A percentile compares a stretch with the other conserved stretches of the same genome.
These are phyloP conservation scores for Metschnikowia lachancei DNA, from an alignment of 805 yeast species.

Conservation along the genomic window DNA sequence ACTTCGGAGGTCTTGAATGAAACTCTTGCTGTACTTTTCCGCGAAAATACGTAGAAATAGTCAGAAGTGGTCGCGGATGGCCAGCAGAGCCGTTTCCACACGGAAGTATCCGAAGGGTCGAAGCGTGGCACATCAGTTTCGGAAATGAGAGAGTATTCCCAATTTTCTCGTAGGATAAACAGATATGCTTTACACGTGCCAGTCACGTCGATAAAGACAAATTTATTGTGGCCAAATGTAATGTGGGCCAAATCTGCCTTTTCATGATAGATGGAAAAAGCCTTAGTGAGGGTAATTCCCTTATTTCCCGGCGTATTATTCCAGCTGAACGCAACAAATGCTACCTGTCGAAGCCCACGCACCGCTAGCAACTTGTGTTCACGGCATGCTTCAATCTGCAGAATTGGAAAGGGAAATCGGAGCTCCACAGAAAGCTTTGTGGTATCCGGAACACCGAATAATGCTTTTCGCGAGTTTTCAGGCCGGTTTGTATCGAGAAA, in stretches of 20 bases:
- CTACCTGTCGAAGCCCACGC: constrained; percentile 11
- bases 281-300: constrained; percentile 6
- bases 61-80: constrained; percentile 9
- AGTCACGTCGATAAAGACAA: constrained; percentile 8
- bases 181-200: constrained; percentile 6
- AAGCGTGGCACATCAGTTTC: neutral
- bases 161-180: constrained; percentile 4
- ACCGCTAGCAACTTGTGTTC: constrained; percentile 11
- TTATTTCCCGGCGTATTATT: constrained; percentile 9
- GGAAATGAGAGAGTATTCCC: constrained; percentile 3
- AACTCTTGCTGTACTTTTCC: constrained; percentile 11
- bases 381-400: constrained; percentile 10
- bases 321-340: constrained; percentile 14
- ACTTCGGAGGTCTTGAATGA: neutral
- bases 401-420: constrained; percentile 9
- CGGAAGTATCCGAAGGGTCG: constrained; percentile 15
- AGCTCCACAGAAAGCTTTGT: constrained; percentile 3
- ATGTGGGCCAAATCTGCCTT: constrained; percentile 4
- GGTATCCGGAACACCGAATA: constrained; percentile 6
- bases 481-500: constrained; percentile 5
- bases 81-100: constrained; percentile 15
- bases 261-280: constrained; percentile 2
- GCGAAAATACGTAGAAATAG: constrained; percentile 4
- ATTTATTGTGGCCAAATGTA: constrained; percentile 2
- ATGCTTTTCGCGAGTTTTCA: constrained; percentile 6